These are phyloP conservation scores for Penicillium salamii DNA, from an alignment of 495 filamentous ascomycete genomes.

Conservation along the genomic window DNA sequence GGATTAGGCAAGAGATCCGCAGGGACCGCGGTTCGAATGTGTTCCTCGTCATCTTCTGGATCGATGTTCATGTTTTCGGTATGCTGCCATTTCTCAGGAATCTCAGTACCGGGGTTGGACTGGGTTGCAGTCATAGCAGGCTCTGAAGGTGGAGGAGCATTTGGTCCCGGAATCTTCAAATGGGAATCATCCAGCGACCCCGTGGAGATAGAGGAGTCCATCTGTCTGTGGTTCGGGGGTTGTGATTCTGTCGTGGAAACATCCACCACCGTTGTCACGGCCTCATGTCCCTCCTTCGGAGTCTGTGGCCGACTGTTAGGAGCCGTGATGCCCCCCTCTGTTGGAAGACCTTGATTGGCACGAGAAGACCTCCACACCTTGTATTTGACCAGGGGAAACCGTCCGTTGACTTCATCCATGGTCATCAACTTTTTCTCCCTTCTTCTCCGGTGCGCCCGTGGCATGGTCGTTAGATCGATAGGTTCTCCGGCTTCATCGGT, in stretches of 20 bases:
- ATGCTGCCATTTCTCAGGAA: conserved; percentile 9
- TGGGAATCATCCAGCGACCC: conserved; percentile 13
- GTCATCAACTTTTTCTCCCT: conserved; percentile 98
- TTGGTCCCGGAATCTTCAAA: conserved; percentile 17
- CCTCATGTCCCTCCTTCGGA: conserved; percentile 17
- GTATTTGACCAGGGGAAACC: conserved; percentile 94
- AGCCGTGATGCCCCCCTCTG: conserved; percentile 79
- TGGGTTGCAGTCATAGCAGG: not conserved
- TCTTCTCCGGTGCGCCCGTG: conserved; percentile 73
- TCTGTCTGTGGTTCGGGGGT: conserved; percentile 7
- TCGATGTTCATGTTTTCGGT: conserved; percentile 7
- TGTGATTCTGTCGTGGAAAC: conserved; percentile 10
- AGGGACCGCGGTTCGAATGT: conserved; percentile 77
- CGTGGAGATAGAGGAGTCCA: conserved; percentile 14
- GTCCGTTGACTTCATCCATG: conserved; percentile 97
- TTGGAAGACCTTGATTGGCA: conserved; percentile 77
- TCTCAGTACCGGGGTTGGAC: not conserved
- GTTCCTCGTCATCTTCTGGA: conserved; percentile 73
- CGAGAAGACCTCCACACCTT: conserved; percentile 88
- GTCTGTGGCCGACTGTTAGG: conserved; percentile 45
- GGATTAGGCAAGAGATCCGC: conserved; percentile 78
- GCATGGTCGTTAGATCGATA: conserved; percentile 75
- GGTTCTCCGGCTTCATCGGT: conserved; percentile 83
- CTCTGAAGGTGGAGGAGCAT: conserved; percentile 4
- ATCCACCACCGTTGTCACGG: conserved; percentile 8